phyloP scores from a whole-genome alignment of 164 flowering plant species.

The Kingdonia uniflora region DNA sequence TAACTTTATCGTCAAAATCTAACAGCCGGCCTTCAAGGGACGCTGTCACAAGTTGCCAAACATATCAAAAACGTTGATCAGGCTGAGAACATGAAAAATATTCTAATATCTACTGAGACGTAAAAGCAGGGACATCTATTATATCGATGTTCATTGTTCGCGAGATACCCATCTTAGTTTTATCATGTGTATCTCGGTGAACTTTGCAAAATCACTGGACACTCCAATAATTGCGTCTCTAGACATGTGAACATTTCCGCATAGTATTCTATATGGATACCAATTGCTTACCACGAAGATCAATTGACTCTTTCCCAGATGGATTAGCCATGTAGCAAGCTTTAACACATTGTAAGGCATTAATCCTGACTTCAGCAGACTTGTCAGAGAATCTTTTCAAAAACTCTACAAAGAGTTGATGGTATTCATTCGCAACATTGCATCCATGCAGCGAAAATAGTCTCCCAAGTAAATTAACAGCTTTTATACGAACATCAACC shows the following conservation, averaged over 20 bases:
- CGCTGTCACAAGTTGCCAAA: constrained; percentile 34
- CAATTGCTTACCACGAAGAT: constrained; percentile 53
- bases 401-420: constrained; percentile 61
- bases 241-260: too few relatives aligned
- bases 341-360: constrained; percentile 65
- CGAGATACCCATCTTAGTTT: too few relatives aligned
- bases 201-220: too few relatives aligned
- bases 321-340: constrained; percentile 53
- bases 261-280: too few relatives aligned
- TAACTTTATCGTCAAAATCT: constrained; percentile 85
- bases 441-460: constrained; percentile 49
- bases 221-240: too few relatives aligned
- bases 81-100: too few relatives aligned
- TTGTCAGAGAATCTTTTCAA: constrained; percentile 82
- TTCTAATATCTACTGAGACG: too few relatives aligned
- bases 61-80: too few relatives aligned
- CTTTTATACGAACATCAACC: constrained; percentile 90
- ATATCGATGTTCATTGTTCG: too few relatives aligned
- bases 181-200: too few relatives aligned
- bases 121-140: too few relatives aligned
- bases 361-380: constrained; percentile 75
- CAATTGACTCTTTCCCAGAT: constrained; percentile 39
- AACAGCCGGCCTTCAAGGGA: constrained; percentile 66
- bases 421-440: constrained; percentile 46
- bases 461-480: constrained; percentile 64